Evolutionary conservation across 768 basidiomycete genomes (phyloP).

Genomic region (Pleurotus pulmonarius): DNA sequence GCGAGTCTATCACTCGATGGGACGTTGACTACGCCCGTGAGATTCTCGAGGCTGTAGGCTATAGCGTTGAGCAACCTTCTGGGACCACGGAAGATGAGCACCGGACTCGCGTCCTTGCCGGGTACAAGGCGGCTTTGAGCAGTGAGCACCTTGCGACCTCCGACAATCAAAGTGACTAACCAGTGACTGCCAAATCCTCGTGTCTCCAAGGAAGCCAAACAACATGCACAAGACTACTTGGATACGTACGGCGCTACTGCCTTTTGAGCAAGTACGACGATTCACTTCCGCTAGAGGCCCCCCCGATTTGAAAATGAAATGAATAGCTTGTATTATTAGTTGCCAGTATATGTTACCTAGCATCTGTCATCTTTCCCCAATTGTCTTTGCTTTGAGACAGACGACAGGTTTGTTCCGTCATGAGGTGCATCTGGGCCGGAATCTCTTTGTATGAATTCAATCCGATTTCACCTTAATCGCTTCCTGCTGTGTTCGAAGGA

Average conservation of each 20-base stretch:
- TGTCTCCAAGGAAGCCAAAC: constrained; percentile 45
- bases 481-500: too few relatives aligned
- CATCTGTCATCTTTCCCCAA: too few relatives aligned
- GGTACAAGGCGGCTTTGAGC: constrained; percentile 52
- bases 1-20: constrained; percentile 38
- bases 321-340: too few relatives aligned
- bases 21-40: constrained; percentile 56
- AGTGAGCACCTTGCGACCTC: constrained; percentile 27
- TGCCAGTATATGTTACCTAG: too few relatives aligned
- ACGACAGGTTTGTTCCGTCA: too few relatives aligned
- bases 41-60: constrained; percentile 43
- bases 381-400: too few relatives aligned
- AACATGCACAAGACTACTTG: constrained; percentile 41
- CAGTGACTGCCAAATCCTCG: constrained; percentile 30
- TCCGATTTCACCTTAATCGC: too few relatives aligned
- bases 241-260: constrained; percentile 20
- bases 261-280: background rate
- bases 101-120: constrained; percentile 42
- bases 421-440: too few relatives aligned
- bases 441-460: too few relatives aligned
- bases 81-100: constrained; percentile 32
- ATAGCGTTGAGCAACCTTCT: constrained; percentile 22
- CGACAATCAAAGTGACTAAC: constrained; percentile 6
- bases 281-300: too few relatives aligned
- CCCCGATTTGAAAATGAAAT: too few relatives aligned